Percentiles rank a stretch among this genome's conserved stretches.
These are phyloP conservation scores for Chrysanthemum seticuspe DNA, from an alignment of 129 eudicot species.

Conservation along the genomic window DNA sequence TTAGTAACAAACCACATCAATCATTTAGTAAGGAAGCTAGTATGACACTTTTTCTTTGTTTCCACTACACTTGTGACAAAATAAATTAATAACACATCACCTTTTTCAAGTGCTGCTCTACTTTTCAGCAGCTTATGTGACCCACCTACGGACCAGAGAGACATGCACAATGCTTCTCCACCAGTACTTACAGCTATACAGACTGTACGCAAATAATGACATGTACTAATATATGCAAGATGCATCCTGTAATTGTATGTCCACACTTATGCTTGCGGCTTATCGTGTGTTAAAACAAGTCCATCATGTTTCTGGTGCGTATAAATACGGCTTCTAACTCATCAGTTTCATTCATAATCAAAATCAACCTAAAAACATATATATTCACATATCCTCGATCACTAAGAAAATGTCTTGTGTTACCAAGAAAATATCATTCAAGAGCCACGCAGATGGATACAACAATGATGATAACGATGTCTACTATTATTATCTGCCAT, in stretches of 20 bases:
- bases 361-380: not conserved
- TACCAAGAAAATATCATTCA: too few species aligned
- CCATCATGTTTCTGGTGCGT: not conserved
- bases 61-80: not conserved
- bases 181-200: too few species aligned
- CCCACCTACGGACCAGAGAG: not conserved
- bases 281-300: constrained; percentile 11
- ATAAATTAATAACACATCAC: not conserved
- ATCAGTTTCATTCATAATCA: not conserved
- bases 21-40: not conserved
- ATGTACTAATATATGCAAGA: too few species aligned
- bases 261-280: not conserved
- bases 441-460: too few species aligned
- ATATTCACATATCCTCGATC: not conserved
- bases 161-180: too few species aligned
- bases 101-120: not conserved
- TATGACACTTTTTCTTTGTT: too few species aligned
- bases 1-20: too few species aligned
- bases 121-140: constrained; percentile 1
- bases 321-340: constrained; percentile 22
- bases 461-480: too few species aligned
- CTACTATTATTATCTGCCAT: too few species aligned
- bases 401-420: not conserved
- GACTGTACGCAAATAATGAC: too few species aligned
- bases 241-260: too few species aligned